Conservation (phyloP, 2,329 filamentous ascomycete species). For the Alternaria arbusti region DNA sequence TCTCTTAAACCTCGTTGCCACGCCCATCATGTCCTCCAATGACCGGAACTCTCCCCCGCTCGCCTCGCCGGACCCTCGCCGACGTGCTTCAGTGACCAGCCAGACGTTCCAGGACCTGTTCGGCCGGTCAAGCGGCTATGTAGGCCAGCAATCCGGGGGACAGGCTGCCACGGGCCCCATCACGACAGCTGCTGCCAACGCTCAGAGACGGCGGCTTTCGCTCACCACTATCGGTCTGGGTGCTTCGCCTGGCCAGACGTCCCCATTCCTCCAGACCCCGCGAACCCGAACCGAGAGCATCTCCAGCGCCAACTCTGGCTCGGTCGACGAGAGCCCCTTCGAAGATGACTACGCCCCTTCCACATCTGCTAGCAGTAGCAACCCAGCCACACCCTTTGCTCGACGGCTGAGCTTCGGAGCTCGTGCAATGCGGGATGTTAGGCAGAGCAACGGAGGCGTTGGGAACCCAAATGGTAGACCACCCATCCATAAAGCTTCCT, state of each 20-base stretch:
- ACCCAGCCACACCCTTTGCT: conserved; percentile 75
- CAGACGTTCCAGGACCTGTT: conserved; percentile 59
- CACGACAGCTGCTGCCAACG: conserved; percentile 56
- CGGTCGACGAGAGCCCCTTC: conserved; percentile 58
- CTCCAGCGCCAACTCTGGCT: conserved; percentile 55
- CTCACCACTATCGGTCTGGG: conserved; percentile 58
- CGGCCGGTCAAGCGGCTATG: conserved; percentile 46
- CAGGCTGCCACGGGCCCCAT: conserved; percentile 54
- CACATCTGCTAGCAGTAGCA: conserved; percentile 62
- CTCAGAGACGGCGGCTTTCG: conserved; percentile 57
- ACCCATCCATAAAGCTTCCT: conserved; percentile 58
- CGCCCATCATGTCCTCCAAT: conserved; percentile 43
- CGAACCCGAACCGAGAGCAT: conserved; percentile 55
- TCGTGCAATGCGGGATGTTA: conserved; percentile 75
- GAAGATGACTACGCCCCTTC: conserved; percentile 62
- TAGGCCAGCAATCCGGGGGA: conserved; percentile 35
- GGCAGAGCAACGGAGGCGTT: conserved; percentile 57
- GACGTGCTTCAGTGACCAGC: conserved; percentile 57
- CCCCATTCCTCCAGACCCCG: conserved; percentile 49
- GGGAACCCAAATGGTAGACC: conserved; percentile 69
- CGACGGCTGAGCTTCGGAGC: conserved; percentile 91
- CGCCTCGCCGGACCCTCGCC: conserved; percentile 45
- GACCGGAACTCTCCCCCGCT: conserved; percentile 50
- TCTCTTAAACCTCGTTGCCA: neutral
- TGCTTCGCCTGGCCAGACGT: conserved; percentile 51